Conservation (phyloP, 148 eudicot species). For the Nepenthes mirabilis region DNA sequence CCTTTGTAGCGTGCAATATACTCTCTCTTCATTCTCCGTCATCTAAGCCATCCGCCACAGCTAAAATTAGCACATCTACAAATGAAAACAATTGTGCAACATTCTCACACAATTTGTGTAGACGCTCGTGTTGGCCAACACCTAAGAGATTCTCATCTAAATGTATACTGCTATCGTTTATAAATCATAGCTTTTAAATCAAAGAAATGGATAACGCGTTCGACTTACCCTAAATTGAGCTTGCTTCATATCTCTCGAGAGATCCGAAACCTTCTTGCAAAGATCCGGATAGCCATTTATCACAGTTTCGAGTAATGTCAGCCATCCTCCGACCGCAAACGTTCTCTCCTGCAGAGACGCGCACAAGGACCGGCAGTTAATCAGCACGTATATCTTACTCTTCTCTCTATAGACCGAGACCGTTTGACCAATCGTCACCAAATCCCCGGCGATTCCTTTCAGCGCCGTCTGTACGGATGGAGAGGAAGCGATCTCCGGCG, state of each 20-base stretch:
- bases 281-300: conserved; percentile 24
- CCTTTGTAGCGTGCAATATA: conserved; percentile 30
- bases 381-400: conserved; percentile 45
- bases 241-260: conserved; percentile 51
- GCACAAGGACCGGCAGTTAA: conserved; percentile 34
- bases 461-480: conserved; percentile 37
- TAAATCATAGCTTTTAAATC: too few species aligned
- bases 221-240: conserved; percentile 35
- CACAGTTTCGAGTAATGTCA: conserved; percentile 41
- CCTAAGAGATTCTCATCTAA: not conserved
- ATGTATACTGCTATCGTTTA: not conserved
- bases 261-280: conserved; percentile 40
- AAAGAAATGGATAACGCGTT: not conserved
- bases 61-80: conserved; percentile 2
- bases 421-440: conserved; percentile 25
- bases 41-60: conserved; percentile 24
- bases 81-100: not conserved
- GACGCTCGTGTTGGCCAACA: too few species aligned
- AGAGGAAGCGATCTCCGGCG: conserved; percentile 21
- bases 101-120: not conserved
- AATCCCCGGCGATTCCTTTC: conserved; percentile 38
- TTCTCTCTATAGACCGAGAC: conserved; percentile 27
- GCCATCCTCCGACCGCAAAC: conserved; percentile 53
- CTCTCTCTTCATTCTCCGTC: conserved; percentile 54
- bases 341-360: conserved; percentile 31